Evolutionary conservation across 2,329 filamentous ascomycete genomes (phyloP), one percentile per base, ranked within the genome.

Genomic region (Hymenoscyphus infarciens): DNA sequence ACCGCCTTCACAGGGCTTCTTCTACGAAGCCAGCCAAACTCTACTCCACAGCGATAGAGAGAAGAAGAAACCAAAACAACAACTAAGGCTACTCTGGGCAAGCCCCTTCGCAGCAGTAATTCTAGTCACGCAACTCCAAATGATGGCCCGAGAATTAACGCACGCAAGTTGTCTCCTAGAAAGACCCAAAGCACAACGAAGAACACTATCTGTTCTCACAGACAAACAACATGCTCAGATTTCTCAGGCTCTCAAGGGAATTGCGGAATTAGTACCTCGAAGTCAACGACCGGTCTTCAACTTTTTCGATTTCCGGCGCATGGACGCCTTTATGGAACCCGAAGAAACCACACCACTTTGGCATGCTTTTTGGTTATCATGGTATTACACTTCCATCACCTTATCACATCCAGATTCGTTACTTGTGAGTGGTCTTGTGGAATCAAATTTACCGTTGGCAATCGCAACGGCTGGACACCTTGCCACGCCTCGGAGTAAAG

Each of bases 161-260:
- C 56, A 60, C n/a, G 57, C 57, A 16, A 56, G 33, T 52, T 63
- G 61, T 56, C 52, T 63, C 11, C 33, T 63, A 2, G 61, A 63
- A n/a, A n/a, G 61, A 15, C 61, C 61, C n/a, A 59, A 63, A 19
- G 38, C 57, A 22, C 56, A 56, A 57, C 61, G 61, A 15, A 35
- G 57, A 42, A 56, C 45, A 22, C 27, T 63, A 2, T 63, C 61
- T 2, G 56, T 63, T 4, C 38, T 63, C 13, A 63, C 61, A 10
- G 61, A 63, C 49, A 63, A 56, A 13, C 61, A 63, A 45, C 57
- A 59, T 45, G 57, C 61, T 7, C 61, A 63, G 29, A 63, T 63
- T 11, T 63, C 61, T 6, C 57, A 59, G n/a, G 61, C 61, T 2
- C 49, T 63, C 3, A 63, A 59, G 52, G 61, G 57, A 33, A 63